Evolutionary conservation across 225 moss, liverwort and hornwort species (phyloP), one percentile per base, ranked within the genome.

Genomic region (Straminergon stramineum): DNA sequence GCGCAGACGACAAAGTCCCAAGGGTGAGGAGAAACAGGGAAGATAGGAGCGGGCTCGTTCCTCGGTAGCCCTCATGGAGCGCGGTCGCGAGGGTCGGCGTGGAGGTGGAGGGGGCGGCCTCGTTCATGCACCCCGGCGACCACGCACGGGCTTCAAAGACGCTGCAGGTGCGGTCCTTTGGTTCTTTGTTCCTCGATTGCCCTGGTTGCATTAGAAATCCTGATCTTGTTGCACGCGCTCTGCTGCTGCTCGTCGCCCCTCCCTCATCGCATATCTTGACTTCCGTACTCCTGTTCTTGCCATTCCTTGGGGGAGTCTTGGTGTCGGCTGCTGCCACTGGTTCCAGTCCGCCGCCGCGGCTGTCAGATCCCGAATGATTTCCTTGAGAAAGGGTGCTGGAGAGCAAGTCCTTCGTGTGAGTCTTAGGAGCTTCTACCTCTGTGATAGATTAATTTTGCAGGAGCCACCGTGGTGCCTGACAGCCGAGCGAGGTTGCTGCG

Each of bases 331-430:
- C 82, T 67, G 39, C 30, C 15, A 11, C 39, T 56, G 56, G 52
- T 82, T 52, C 58, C 56, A 45, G 71, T 58, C 32, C 87, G 79
- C 60, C 71, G 81, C 41, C 61, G 69, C 61, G 62, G 81, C 68
- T 74, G 39, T 34, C 75, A 87, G 93, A 93, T 92, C 92, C 85
- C 87, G 84, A 91, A 88, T 90, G 88, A 70, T 91, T 52, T 79
- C 48, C 69, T 66, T 48, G 70, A 64, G 43, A 45, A 16, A 76
- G 70, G 58, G 74, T 80, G 70, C 51, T 52, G 58, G 76, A 64
- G n/a, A 81, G 87, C 84, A 41, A 41, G 13, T 64, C 60, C 84
- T 86, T 63, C 41, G 70, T 77, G 85, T 24, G 67, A 37, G 52
- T 73, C 22, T 48, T 43, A 61, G 90, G 61, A 67, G 70, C 82